A percentile compares a stretch with the other conserved stretches of the same genome.
Conservation (phyloP, 2,329 filamentous ascomycete species). For the Fusarium circinatum region DNA sequence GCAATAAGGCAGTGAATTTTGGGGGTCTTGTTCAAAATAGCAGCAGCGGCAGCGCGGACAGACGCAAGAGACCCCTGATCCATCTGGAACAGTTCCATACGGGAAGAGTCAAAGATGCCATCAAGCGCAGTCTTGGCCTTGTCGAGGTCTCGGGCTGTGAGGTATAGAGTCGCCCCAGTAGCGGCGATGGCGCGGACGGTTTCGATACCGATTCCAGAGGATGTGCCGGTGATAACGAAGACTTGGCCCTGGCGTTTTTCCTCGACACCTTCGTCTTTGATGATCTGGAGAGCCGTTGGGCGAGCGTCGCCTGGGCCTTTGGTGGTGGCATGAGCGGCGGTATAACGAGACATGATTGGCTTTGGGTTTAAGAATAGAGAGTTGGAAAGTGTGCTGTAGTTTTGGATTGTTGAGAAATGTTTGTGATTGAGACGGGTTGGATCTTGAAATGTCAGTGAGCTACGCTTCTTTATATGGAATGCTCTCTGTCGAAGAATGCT, state of each 20-base stretch:
- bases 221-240: conserved; percentile 55
- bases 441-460: fast-evolving
- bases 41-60: conserved; percentile 34
- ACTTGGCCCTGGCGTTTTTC: conserved; percentile 48
- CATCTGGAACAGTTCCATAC: conserved; percentile 29
- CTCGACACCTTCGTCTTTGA: conserved; percentile 48
- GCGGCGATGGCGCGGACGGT: conserved; percentile 55
- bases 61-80: conserved; percentile 37
- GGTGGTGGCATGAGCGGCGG: neutral
- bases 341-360: conserved; percentile 7
- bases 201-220: conserved; percentile 56
- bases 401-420: fast-evolving
- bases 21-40: conserved; percentile 18
- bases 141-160: conserved; percentile 28
- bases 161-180: conserved; percentile 45
- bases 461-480: fast-evolving
- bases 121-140: conserved; percentile 20
- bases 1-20: conserved; percentile 35
- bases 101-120: neutral
- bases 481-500: fast-evolving
- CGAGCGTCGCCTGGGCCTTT: conserved; percentile 46
- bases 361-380: fast-evolving
- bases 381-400: fast-evolving
- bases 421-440: fast-evolving
- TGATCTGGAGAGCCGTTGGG: conserved; percentile 52